These are phyloP conservation scores for Xylaria venustula DNA, from an alignment of 495 filamentous ascomycete genomes.

Conservation along the genomic window DNA sequence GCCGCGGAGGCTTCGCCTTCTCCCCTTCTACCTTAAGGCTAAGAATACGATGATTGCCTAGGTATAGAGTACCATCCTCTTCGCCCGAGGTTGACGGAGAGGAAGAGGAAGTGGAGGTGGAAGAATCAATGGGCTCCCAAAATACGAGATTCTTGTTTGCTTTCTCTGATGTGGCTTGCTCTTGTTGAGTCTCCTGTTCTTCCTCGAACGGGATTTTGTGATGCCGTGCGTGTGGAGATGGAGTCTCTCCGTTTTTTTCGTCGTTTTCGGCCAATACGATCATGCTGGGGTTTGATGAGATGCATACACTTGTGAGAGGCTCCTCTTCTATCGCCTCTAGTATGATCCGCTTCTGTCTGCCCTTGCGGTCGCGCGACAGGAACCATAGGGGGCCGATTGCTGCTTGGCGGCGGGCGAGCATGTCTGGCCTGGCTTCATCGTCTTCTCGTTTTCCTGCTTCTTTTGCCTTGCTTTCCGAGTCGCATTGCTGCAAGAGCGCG, in stretches of 20 bases:
- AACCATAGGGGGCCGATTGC: conserved; percentile 26
- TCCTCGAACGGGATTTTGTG: neutral
- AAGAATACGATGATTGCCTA: conserved; percentile 24
- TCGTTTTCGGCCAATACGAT: neutral
- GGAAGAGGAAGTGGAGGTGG: too few relatives aligned
- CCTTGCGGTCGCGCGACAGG: conserved; percentile 18
- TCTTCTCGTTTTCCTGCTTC: too few relatives aligned
- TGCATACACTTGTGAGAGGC: neutral
- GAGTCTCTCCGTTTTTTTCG: too few relatives aligned
- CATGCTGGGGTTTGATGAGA: neutral
- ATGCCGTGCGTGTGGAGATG: too few relatives aligned
- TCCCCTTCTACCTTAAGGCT: conserved; percentile 37
- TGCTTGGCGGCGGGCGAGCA: conserved; percentile 8
- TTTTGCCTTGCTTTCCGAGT: too few relatives aligned
- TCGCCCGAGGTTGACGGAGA: too few relatives aligned
- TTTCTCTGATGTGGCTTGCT: neutral
- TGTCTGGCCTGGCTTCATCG: neutral
- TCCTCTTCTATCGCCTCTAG: conserved; percentile 16
- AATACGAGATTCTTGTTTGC: neutral
- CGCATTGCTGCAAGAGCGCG: neutral
- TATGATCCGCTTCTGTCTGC: conserved; percentile 23
- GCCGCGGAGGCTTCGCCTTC: conserved; percentile 13
- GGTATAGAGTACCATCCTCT: conserved; percentile 1
- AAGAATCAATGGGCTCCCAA: too few relatives aligned
- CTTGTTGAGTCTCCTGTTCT: neutral